A percentile compares a stretch with the other conserved stretches of the same genome.
Evolutionary conservation across 352 stramenopile species (phyloP).

Genomic region (Phytophthora ohioensis): DNA sequence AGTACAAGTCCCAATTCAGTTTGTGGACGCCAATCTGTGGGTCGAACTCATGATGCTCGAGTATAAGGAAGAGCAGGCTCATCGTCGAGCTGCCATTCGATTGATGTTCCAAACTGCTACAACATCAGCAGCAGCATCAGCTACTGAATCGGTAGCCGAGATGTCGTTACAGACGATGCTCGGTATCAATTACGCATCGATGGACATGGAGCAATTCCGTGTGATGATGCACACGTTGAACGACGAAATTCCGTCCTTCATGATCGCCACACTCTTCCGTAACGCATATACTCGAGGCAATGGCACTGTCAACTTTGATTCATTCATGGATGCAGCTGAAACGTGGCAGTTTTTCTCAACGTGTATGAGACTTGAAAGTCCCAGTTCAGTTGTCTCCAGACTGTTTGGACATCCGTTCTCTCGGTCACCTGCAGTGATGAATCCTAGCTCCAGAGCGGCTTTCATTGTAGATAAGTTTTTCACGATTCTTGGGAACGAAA

Average conservation of each 20-base stretch:
- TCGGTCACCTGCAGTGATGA: slow-evolving; percentile 40
- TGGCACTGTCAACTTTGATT: slow-evolving; percentile 88
- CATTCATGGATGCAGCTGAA: slow-evolving; percentile 89
- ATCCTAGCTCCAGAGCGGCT: slow-evolving; percentile 57
- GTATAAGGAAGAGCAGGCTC: slow-evolving; percentile 93
- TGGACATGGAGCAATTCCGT: slow-evolving; percentile 93
- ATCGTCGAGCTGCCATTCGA: slow-evolving; percentile 88
- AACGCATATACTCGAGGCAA: slow-evolving; percentile 71
- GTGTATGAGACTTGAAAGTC: slow-evolving; percentile 82
- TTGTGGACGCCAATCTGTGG: slow-evolving; percentile 83
- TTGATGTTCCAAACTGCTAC: slow-evolving; percentile 94
- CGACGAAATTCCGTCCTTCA: slow-evolving; percentile 72
- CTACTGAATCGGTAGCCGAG: slow-evolving; percentile 21
- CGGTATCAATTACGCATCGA: slow-evolving; percentile 48
- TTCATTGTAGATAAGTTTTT: slow-evolving; percentile 69
- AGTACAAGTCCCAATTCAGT: slow-evolving; percentile 36
- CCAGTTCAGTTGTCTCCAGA: slow-evolving; percentile 52
- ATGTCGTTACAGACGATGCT: slow-evolving; percentile 38
- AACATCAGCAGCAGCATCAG: slow-evolving; percentile 32
- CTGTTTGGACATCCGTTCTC: slow-evolving; percentile 33
- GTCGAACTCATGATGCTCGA: slow-evolving; percentile 91
- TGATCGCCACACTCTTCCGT: slow-evolving; percentile 71
- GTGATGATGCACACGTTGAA: slow-evolving; percentile 89
- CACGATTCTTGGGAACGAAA: slow-evolving; percentile 57
- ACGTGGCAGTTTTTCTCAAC: slow-evolving; percentile 88